Evolutionary conservation across 2,329 filamentous ascomycete genomes (phyloP), one percentile per base, ranked within the genome.

Genomic region (Aspergillus sp.): DNA sequence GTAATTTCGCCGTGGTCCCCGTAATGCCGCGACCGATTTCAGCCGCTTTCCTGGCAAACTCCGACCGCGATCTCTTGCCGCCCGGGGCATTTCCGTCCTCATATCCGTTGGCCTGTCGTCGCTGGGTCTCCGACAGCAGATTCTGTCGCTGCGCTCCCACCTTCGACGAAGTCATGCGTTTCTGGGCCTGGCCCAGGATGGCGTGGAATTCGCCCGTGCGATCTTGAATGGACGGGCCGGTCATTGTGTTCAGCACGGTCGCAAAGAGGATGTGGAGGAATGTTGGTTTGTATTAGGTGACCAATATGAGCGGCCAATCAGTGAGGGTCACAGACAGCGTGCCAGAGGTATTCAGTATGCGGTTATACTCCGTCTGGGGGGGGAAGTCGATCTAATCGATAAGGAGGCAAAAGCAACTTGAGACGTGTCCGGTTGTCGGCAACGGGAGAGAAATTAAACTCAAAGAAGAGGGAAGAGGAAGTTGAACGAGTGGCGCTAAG

Each of bases 141-240:
- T 90, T 92, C 73, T 92, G 89, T 67, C 90, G 86, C 77, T 96
- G 91, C 32, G 90, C 84, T 69, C 90, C 87, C 54, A 89, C 83
- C 79, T 96, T 96, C 61, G 86, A 87, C 11, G 88, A 84, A 32
- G 88, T 87, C 71, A 95, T 87, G 64, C 88, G 86, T 72, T 89
- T 90, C 78, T 96, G 92, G 54, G 91, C 90, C 74, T 96, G 91
- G 50, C 86, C 83, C 63, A 98, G 86, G 71, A 98, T 96, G 65
- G 92, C 90, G 75, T 89, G 90, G 84, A 99, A 99, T 83, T 99
- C 95, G 73, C 87, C 85, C 59, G 95, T 99, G 73, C 95, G 91
- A 81, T 99, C 95, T 82, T 99, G 95, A 76, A 98, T 96, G 54
- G 92, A 94, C 56, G 81, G 76, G 50, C 81, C 79, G 60, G 82